Percentiles rank a stretch among this genome's conserved stretches.
Evolutionary conservation across 257 asterid species (phyloP).

Genomic region (Cruciata laevipes): DNA sequence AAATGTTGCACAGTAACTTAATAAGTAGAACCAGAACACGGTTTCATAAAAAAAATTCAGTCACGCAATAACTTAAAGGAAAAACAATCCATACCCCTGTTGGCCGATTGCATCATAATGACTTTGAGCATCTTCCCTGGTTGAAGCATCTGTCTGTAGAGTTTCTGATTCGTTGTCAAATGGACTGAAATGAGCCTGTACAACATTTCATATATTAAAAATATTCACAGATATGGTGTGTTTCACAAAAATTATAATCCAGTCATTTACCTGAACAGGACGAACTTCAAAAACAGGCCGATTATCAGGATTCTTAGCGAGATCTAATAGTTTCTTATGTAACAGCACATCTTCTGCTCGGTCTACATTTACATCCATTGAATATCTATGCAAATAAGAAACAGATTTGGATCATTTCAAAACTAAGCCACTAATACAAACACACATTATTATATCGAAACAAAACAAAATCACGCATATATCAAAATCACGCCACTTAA

Average conservation of each 20-base stretch:
- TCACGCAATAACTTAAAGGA: not conserved
- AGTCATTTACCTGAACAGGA: slow-evolving; percentile 36
- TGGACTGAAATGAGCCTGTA: slow-evolving; percentile 27
- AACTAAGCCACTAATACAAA: not conserved
- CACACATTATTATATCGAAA: not conserved
- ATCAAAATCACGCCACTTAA: not conserved
- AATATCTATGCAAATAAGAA: slow-evolving; percentile 24
- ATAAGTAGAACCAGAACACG: not conserved
- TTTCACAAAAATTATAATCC: not conserved
- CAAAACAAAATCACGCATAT: too few species aligned
- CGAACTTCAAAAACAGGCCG: slow-evolving; percentile 44
- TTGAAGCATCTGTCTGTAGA: slow-evolving; percentile 17
- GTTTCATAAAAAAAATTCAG: not conserved
- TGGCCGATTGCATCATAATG: slow-evolving; percentile 17
- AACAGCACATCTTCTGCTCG: slow-evolving; percentile 51
- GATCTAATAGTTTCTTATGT: slow-evolving; percentile 34
- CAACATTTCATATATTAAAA: slow-evolving; percentile 5
- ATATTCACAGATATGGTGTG: not conserved
- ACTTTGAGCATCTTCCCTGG: slow-evolving; percentile 33
- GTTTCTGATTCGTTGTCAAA: slow-evolving; percentile 26
- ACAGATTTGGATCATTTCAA: not conserved
- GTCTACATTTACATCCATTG: slow-evolving; percentile 51
- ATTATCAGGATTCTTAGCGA: slow-evolving; percentile 37
- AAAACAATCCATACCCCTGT: slow-evolving; percentile 15
- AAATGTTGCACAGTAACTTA: slow-evolving; percentile 1